Base-by-base conservation (phyloP, 2,329 filamentous ascomycete genomes). In the Ambrosiella xylebori region DNA sequence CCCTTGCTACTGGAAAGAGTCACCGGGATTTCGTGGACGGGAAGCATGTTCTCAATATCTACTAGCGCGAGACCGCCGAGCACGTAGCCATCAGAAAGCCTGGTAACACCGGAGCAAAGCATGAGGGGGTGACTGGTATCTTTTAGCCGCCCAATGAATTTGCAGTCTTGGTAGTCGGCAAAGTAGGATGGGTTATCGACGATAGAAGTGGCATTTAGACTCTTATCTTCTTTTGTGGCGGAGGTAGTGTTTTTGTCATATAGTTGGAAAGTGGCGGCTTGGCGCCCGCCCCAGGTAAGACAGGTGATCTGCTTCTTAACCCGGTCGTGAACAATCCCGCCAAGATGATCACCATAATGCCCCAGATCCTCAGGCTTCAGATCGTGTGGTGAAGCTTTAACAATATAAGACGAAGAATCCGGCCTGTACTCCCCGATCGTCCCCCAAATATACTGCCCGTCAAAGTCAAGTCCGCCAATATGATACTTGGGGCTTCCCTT, bases 111-210 rank as follows among this genome's bases (percentile, higher is more conserved):
- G 0, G 71, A 71, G 61, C 74, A 76, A 12, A 76, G 67, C 73
- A 75, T 75, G 8, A 76, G 64, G 12, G 69, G 66, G n/a, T 61
- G 63, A n/a, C 62, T 62, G 53, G 72, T 72, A 5, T 65, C 61
- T 8, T 63, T 60, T 12, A 69, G 68, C 61, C 68, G 69, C 3
- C 74, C 74, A 0, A 76, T 65, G 64, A 71, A 76, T 63, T 76
- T 76, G 66, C 74, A 76, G 66, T 76, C 74, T 64, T 77, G 74
- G 62, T 76, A 76, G 60, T 76, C 74, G 57, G 73, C 64, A 63
- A 70, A 76, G 62, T 73, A 69, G 40, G 66, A 70, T 0, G 72
- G 73, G 54, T 76, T 75, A 4, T 61, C 63, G 13, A 38, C 15
- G 12, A n/a, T 0, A 63, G 59, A 1, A 17, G 57, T 0, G 60